Conservation (phyloP, 2,329 filamentous ascomycete species). For the Aspergillus thermomutatus region DNA sequence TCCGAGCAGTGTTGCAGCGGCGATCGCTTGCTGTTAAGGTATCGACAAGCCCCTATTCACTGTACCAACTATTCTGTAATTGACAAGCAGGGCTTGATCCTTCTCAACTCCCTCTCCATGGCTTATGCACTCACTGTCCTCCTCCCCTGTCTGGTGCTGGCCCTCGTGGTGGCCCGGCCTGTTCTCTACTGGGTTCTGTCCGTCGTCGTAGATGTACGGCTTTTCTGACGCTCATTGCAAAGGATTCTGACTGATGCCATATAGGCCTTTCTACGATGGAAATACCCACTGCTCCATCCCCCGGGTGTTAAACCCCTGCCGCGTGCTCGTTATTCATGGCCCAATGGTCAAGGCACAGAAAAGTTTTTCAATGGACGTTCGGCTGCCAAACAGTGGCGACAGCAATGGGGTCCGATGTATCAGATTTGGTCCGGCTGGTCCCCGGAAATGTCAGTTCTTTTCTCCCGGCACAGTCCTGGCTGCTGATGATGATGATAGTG, state of each 20-base stretch:
- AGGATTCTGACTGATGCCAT: not conserved
- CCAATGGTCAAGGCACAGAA: not conserved
- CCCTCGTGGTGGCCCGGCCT: not conserved
- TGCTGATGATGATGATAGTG: not conserved
- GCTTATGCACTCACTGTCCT: not conserved
- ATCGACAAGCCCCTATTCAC: not conserved
- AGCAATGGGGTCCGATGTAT: not conserved
- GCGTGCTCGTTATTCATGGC: not conserved
- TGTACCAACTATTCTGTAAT: too few species aligned
- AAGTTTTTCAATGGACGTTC: not conserved
- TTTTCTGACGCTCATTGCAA: not conserved
- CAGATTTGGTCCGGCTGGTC: not conserved
- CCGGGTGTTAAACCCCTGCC: not conserved
- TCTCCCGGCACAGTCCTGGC: not conserved
- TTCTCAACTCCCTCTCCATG: not conserved
- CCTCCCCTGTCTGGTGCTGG: not conserved
- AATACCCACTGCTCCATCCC: not conserved
- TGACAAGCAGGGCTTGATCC: too few species aligned
- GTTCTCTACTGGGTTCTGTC: not conserved
- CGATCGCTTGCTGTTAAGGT: not conserved
- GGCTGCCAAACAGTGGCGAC: not conserved
- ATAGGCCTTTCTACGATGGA: not conserved
- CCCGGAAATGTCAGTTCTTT: not conserved
- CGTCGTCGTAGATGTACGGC: not conserved
- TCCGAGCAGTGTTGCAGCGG: not conserved